A percentile compares a stretch with the other conserved stretches of the same genome.
phyloP scores from a whole-genome alignment of 2,329 filamentous ascomycete species.

The Ophiostoma novo-ulmi region DNA sequence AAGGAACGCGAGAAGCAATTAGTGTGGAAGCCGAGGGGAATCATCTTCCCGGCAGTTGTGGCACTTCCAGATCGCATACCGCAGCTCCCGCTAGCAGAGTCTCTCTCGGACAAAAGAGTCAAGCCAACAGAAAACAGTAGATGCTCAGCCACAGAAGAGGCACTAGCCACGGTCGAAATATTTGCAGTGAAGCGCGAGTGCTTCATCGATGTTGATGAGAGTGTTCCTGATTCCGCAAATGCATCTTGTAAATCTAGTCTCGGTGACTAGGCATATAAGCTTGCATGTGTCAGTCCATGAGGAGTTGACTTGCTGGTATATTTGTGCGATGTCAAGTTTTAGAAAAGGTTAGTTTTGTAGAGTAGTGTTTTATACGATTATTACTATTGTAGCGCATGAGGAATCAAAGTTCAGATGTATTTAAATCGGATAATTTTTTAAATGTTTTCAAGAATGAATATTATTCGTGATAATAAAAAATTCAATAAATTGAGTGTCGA shows the following conservation, averaged over 20 bases:
- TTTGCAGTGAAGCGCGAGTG: neutral
- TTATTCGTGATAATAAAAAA: too few species aligned
- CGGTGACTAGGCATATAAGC: neutral
- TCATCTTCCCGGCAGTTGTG: constrained; percentile 26
- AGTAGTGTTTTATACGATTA: too few species aligned
- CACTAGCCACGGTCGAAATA: neutral
- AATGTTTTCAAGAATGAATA: too few species aligned
- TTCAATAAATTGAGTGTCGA: too few species aligned
- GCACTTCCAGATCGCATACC: constrained; percentile 7
- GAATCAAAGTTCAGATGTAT: too few species aligned
- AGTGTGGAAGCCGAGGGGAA: constrained; percentile 25
- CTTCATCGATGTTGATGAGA: neutral
- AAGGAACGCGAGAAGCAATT: constrained; percentile 20
- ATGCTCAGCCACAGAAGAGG: neutral
- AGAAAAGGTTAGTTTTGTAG: too few species aligned
- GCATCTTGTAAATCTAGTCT: neutral
- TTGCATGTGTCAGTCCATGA: neutral
- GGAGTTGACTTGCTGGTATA: too few species aligned
- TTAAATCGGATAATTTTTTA: too few species aligned
- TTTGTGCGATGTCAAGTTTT: too few species aligned
- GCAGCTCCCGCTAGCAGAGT: neutral
- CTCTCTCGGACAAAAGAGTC: neutral
- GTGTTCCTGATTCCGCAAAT: neutral
- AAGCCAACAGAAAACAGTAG: neutral
- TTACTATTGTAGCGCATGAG: too few species aligned